Conservation (phyloP, 192 early-diverging fungal species). For the Phycomyces blakesleeanus region DNA sequence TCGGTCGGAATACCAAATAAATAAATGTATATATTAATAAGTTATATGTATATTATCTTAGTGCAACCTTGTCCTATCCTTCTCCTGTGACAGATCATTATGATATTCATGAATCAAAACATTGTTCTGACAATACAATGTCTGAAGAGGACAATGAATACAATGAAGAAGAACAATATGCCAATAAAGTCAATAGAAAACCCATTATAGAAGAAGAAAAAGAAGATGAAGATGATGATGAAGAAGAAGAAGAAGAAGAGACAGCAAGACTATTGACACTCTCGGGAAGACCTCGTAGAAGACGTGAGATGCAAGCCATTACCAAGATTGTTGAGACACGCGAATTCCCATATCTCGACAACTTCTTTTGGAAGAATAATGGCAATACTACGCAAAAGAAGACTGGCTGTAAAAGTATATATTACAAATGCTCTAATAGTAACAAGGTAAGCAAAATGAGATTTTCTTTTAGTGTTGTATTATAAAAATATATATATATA, state of each 20-base stretch:
- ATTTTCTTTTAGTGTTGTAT: too few relatives aligned
- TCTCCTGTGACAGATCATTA: slow-evolving; percentile 18
- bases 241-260: too few relatives aligned
- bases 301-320: slow-evolving; percentile 58
- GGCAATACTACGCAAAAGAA: slow-evolving; percentile 56
- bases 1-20: background rate
- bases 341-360: slow-evolving; percentile 46
- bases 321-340: slow-evolving; percentile 55
- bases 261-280: background rate
- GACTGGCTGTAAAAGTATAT: slow-evolving; percentile 56
- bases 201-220: too few relatives aligned
- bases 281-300: slow-evolving; percentile 39
- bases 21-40: too few relatives aligned
- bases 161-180: too few relatives aligned
- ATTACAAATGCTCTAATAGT: slow-evolving; percentile 60
- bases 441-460: slow-evolving; percentile 42
- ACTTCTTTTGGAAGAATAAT: slow-evolving; percentile 58
- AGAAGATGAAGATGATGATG: too few relatives aligned
- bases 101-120: background rate
- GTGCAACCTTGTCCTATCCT: slow-evolving; percentile 10
- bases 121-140: background rate
- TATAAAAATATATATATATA: slow-evolving; percentile 8
- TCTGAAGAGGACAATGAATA: slow-evolving; percentile 11
- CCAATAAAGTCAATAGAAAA: too few relatives aligned
- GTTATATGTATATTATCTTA: too few relatives aligned